Evolutionary conservation across 1,284 basidiomycete genomes (phyloP).

Genomic region (Leccinum olivaceoglutinosum): DNA sequence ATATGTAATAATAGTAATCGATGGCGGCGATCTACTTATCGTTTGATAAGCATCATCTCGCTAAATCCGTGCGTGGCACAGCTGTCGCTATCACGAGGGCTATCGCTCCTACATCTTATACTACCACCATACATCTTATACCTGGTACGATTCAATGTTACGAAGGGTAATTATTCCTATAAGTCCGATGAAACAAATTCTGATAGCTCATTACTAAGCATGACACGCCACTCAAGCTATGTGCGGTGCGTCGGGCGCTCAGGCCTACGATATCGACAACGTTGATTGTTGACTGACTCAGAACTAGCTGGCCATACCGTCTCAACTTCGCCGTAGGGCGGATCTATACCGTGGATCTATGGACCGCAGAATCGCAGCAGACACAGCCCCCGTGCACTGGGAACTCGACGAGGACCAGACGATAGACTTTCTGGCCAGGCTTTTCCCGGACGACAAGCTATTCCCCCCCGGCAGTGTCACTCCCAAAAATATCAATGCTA

Average conservation of each 20-base stretch:
- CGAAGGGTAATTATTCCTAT: no score
- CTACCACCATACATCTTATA: no score
- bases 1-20: background rate
- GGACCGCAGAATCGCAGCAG: background rate
- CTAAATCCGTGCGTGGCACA: no score
- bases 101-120: no score
- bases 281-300: background rate
- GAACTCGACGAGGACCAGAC: background rate
- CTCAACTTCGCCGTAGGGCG: background rate
- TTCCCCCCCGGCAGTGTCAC: background rate
- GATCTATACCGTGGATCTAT: background rate
- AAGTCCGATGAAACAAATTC: background rate
- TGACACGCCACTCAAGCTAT: background rate
- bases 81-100: no score
- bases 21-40: background rate
- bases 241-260: background rate
- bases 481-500: background rate
- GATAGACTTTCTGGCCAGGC: background rate
- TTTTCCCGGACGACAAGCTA: background rate
- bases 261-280: background rate
- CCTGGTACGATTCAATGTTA: no score
- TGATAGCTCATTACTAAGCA: constrained; percentile 1
- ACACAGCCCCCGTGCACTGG: constrained; percentile 3
- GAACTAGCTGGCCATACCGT: background rate
- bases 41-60: no score